Base-by-base conservation (phyloP, 2,329 filamentous ascomycete species). In the Mollisiaceae sp. region DNA sequence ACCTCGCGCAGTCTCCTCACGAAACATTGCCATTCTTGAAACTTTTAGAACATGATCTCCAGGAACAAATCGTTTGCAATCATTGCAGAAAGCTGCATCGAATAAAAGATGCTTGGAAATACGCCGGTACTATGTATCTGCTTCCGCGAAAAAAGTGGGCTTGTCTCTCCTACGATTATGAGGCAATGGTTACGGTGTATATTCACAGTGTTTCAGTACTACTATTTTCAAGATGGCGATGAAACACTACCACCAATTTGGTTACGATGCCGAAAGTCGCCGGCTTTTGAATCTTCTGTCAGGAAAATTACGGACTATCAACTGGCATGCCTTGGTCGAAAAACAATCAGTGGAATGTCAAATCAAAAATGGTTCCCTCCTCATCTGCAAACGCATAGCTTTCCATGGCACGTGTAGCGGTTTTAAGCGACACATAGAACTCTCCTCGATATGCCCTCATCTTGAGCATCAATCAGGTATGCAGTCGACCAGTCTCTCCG, bases 191-290 rank as follows among this genome's bases (percentile, higher is more conserved):
- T 54, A 20, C 54, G 36, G 2, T 0, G 15, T 64, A 35, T 60
- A 64, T 68, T 35, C 47, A 68, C 35, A 61, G 5, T 62, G 60
- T 43, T 66, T 68, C 62, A 68, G 66, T 55, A 60, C 58, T 32
- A 50, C 59, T 64, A 54, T 68, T 64, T 68, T 66, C 59, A 68
- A 66, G 60, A 68, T 68, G 66, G 61, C 54, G 61, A 64, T 68
- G 62, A 68, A 68, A 55, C 64, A 64, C 32, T 50, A 68, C 47
- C 54, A n/a, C 59, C 54, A 58, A 22, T 66, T 68, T 65, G 64
- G 62, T 45, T 20, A 66, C 24, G 62, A 66, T 65, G 35, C 62
- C 63, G 61, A 36, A 63, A 65, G 20, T 55, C 64, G 61, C 64
- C 41, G 56, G 55, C 64, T 68, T 54, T 65, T 66, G 45, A 59